Conservation (phyloP, 78 protist genomes). For the Polysphondylium violaceum region DNA sequence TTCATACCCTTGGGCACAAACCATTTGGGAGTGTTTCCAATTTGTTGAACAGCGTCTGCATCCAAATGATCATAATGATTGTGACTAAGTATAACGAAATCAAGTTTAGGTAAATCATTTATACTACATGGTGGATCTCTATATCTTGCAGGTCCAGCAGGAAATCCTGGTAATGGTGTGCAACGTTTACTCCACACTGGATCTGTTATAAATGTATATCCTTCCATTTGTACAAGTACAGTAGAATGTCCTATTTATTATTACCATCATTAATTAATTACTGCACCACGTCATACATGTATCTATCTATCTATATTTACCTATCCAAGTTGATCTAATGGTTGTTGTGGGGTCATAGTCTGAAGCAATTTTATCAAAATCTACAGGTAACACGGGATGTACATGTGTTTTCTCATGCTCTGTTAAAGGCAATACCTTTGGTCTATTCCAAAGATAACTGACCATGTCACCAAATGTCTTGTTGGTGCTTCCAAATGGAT, state of each 20-base stretch:
- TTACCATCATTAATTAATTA: too few species aligned
- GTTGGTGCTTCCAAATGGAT: slow-evolving; percentile 11
- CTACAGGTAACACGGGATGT: slow-evolving; percentile 36
- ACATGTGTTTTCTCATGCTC: slow-evolving; percentile 9
- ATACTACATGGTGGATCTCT: slow-evolving; percentile 46
- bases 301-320: too few species aligned
- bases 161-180: slow-evolving; percentile 54
- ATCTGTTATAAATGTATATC: slow-evolving; percentile 70
- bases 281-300: too few species aligned
- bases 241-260: slow-evolving; percentile 82
- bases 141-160: slow-evolving; percentile 61
- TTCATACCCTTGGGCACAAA: slow-evolving; percentile 67
- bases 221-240: slow-evolving; percentile 65
- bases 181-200: slow-evolving; percentile 64
- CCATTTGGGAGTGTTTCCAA: slow-evolving; percentile 21
- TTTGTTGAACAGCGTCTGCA: not conserved
- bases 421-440: slow-evolving; percentile 18
- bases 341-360: not conserved
- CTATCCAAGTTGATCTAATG: slow-evolving; percentile 56
- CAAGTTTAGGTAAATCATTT: slow-evolving; percentile 49
- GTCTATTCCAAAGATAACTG: not conserved
- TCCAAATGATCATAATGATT: slow-evolving; percentile 81
- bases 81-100: slow-evolving; percentile 70
- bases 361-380: not conserved
- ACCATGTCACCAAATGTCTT: not conserved